phyloP scores from a whole-genome alignment of 768 basidiomycete species.

The Amanita phalloides region DNA sequence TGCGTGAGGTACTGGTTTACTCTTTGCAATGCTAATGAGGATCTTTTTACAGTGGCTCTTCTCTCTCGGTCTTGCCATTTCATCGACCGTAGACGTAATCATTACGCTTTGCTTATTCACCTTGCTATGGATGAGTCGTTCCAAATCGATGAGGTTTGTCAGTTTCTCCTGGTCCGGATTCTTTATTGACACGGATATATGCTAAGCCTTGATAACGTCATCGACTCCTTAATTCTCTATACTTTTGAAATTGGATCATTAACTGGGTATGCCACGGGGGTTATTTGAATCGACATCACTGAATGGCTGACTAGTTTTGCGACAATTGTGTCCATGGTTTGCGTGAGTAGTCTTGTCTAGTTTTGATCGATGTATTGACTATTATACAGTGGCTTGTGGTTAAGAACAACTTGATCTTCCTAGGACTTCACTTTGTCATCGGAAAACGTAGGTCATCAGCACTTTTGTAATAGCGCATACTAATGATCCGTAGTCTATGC shows the following conservation, averaged over 20 bases:
- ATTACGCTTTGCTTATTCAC: slow-evolving; percentile 24
- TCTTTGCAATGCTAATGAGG: background rate
- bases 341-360: slow-evolving; percentile 19
- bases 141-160: slow-evolving; percentile 18
- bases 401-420: slow-evolving; percentile 32
- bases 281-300: background rate
- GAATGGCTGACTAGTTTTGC: slow-evolving; percentile 19
- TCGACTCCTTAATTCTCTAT: slow-evolving; percentile 29
- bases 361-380: background rate
- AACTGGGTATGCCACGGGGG: slow-evolving; percentile 18
- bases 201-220: slow-evolving; percentile 23
- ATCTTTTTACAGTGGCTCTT: slow-evolving; percentile 27
- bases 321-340: slow-evolving; percentile 37
- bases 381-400: slow-evolving; percentile 31
- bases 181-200: background rate
- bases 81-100: slow-evolving; percentile 26
- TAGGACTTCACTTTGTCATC: slow-evolving; percentile 40
- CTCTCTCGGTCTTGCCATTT: slow-evolving; percentile 31
- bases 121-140: slow-evolving; percentile 21
- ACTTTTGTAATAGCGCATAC: background rate
- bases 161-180: background rate
- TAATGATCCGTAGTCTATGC: slow-evolving; percentile 28
- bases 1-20: slow-evolving; percentile 3
- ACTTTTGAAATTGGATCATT: slow-evolving; percentile 31
- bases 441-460: slow-evolving; percentile 24